Evolutionary conservation across 805 yeast genomes (phyloP).

Genomic region (Candida ficus): DNA sequence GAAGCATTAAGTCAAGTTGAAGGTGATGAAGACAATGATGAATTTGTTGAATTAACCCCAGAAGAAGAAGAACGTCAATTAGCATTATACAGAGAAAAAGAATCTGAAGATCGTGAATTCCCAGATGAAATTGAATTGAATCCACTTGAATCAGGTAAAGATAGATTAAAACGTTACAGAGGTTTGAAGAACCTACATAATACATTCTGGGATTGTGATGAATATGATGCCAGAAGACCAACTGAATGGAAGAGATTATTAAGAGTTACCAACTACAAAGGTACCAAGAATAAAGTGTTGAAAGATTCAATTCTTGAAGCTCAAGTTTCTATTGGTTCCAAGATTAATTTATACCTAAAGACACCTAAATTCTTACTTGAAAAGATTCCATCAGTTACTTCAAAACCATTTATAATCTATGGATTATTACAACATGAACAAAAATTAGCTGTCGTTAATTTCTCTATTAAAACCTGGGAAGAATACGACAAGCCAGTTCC

Average conservation of each 20-base stretch:
- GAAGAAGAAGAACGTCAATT: slow-evolving; percentile 85
- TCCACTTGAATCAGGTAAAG: slow-evolving; percentile 71
- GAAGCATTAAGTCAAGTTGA: slow-evolving; percentile 19
- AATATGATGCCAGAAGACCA: slow-evolving; percentile 71
- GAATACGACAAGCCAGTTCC: slow-evolving; percentile 82
- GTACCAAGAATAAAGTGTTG: slow-evolving; percentile 61
- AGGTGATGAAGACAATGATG: slow-evolving; percentile 30
- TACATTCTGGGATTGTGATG: slow-evolving; percentile 86
- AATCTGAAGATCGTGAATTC: slow-evolving; percentile 82
- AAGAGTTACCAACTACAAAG: slow-evolving; percentile 70
- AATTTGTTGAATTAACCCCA: slow-evolving; percentile 66
- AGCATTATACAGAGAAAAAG: slow-evolving; percentile 58
- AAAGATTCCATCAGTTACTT: slow-evolving; percentile 37
- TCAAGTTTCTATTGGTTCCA: slow-evolving; percentile 57
- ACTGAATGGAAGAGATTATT: slow-evolving; percentile 70
- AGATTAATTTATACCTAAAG: slow-evolving; percentile 52
- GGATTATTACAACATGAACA: slow-evolving; percentile 83
- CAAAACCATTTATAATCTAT: slow-evolving; percentile 57
- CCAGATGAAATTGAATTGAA: slow-evolving; percentile 91
- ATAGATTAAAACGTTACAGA: slow-evolving; percentile 71
- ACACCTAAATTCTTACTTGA: slow-evolving; percentile 47
- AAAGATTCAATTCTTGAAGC: slow-evolving; percentile 50
- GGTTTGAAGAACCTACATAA: slow-evolving; percentile 80
- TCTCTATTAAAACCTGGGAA: slow-evolving; percentile 83
- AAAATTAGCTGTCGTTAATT: slow-evolving; percentile 75